Percentiles rank a stretch among this genome's conserved stretches.
phyloP scores from a whole-genome alignment of 164 flowering plant species.

The Liriodendron chinense region DNA sequence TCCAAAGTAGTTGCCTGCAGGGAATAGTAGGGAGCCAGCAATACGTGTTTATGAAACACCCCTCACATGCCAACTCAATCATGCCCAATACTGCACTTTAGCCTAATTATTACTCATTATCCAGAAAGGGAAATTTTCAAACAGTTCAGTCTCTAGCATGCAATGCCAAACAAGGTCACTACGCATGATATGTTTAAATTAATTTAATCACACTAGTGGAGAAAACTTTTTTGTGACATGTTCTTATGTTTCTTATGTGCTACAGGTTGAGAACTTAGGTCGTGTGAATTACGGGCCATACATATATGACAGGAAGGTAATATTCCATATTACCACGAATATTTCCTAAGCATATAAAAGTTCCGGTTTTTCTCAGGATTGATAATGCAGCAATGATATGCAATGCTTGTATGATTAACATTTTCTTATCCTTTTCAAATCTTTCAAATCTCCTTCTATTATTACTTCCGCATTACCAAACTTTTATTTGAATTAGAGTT shows the following conservation, averaged over 20 bases:
- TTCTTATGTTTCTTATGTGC: not conserved
- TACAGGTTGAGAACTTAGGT: slow-evolving; percentile 96
- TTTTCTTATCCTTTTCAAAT: not conserved
- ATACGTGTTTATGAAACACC: too few relatives aligned
- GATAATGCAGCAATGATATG: not conserved
- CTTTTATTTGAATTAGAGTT: too few relatives aligned
- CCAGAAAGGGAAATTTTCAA: too few relatives aligned
- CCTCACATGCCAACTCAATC: too few relatives aligned
- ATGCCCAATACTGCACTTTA: too few relatives aligned
- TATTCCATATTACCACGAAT: not conserved
- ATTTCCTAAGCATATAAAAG: not conserved
- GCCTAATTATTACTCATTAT: too few relatives aligned
- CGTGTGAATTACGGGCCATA: slow-evolving; percentile 86
- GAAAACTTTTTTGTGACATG: not conserved
- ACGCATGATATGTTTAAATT: too few relatives aligned
- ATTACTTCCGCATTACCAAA: not conserved
- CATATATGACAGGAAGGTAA: slow-evolving; percentile 82
- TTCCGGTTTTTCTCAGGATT: not conserved
- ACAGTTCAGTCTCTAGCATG: too few relatives aligned
- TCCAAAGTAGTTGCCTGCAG: too few relatives aligned
- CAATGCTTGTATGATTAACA: not conserved
- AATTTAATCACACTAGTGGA: too few relatives aligned
- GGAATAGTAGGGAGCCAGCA: too few relatives aligned
- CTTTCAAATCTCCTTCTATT: not conserved
- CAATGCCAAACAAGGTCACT: too few relatives aligned